Conservation (phyloP, 192 early-diverging fungal species). For the Entophlyctis luteolus region DNA sequence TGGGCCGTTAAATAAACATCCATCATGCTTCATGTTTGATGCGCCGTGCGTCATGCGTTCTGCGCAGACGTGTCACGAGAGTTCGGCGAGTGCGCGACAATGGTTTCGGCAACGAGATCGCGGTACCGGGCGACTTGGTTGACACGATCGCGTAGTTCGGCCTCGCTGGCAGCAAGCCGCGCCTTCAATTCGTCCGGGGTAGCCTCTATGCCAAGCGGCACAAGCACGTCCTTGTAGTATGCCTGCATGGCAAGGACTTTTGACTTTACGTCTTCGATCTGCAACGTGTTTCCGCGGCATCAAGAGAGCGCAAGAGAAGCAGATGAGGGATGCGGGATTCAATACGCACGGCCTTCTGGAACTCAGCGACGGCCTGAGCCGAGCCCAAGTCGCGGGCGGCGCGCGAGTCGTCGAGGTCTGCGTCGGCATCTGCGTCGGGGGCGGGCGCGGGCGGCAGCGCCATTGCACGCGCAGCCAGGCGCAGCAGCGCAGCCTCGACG, state of each 20-base stretch:
- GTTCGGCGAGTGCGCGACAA: too few relatives aligned
- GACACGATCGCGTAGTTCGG: neutral
- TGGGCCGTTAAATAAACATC: neutral
- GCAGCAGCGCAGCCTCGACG: neutral
- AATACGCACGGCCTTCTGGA: neutral
- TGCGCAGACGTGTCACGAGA: too few relatives aligned
- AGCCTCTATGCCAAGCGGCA: conserved; percentile 1
- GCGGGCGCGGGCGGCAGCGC: too few relatives aligned
- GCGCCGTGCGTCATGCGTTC: neutral
- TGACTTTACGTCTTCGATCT: conserved; percentile 3
- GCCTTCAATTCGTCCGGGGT: neutral
- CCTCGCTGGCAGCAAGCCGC: neutral
- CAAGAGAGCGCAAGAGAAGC: neutral
- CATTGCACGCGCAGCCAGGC: neutral
- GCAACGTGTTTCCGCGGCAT: neutral
- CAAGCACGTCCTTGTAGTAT: neutral
- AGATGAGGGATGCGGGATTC: neutral
- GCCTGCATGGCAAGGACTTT: neutral
- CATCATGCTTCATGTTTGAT: neutral
- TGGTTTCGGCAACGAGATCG: too few relatives aligned
- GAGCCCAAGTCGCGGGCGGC: neutral
- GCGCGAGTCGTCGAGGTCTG: too few relatives aligned
- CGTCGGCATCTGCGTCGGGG: too few relatives aligned
- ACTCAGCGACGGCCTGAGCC: conserved; percentile 1
- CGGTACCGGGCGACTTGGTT: neutral